These are phyloP conservation scores for Dactylis glomerata DNA, from an alignment of 176 grass and related monocot genomes.

Conservation along the genomic window DNA sequence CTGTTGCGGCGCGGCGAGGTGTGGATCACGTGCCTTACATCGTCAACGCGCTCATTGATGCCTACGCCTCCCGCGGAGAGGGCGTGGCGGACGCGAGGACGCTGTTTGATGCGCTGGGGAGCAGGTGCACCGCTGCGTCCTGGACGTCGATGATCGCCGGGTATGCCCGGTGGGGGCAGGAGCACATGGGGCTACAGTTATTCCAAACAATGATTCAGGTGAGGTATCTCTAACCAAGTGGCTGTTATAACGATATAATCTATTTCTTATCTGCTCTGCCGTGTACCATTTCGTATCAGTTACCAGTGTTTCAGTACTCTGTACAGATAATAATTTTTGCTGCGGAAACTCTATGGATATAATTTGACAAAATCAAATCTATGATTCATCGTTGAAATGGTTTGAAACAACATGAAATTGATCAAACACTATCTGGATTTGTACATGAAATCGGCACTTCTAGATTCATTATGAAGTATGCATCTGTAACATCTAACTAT, in stretches of 20 bases:
- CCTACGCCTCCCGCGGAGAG: neutral
- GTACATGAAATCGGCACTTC: neutral
- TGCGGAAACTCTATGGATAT: neutral
- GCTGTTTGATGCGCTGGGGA: conserved; percentile 41
- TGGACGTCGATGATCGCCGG: conserved; percentile 65
- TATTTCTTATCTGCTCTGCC: neutral
- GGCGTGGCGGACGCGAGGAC: conserved; percentile 20
- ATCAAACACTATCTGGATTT: neutral
- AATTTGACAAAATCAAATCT: neutral
- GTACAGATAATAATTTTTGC: neutral
- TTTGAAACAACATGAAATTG: neutral
- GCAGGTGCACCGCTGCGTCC: conserved; percentile 18
- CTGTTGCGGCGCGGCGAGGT: conserved; percentile 27
- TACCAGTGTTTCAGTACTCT: neutral
- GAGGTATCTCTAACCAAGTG: neutral
- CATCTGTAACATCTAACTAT: neutral
- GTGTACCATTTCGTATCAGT: neutral
- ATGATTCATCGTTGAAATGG: neutral
- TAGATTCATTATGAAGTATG: neutral
- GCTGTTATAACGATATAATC: neutral
- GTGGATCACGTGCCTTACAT: conserved; percentile 40
- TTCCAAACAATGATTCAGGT: conserved; percentile 53
- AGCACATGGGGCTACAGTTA: conserved; percentile 12
- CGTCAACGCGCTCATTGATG: conserved; percentile 1
- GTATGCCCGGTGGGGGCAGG: conserved; percentile 32